Evolutionary conservation across 345 rosid species (phyloP), one percentile per base, ranked within the genome.

Genomic region (Gossypium mustelinum): DNA sequence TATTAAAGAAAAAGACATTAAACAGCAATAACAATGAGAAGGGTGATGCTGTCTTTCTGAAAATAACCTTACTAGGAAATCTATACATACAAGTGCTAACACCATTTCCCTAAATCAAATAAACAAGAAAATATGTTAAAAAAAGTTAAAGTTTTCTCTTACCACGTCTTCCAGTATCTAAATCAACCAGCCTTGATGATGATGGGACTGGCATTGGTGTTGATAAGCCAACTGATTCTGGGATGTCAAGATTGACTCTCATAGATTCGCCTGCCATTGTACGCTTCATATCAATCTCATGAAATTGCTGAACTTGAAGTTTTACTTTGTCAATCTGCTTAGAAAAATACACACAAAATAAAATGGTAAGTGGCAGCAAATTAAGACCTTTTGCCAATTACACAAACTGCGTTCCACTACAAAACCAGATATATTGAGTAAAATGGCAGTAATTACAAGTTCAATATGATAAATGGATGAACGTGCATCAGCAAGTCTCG

Each of bases 401-500:
- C 10, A 41, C 63, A 52, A 34, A 27, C 44, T 24, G 18, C 41
- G 51, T 66, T 27, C 61, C 9, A 7, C 41, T 56, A 63, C 0
- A 68, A 58, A 50, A 56, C 25, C 54, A 65, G 55, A 24, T 39
- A 18, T 20, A 27, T 10, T 1, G 12, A 78, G 58, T 29, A 41
- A 17, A 64, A 39, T 41, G 58, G 57, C 34, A 17, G 76, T 39
- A 18, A 74, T 79, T 51, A 94, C 98, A 79, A 93, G 82, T 84
- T 91, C 98, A 77, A 93, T 82, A 79, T 95, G 99, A 80, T 89
- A 86, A 18, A 91, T 88, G 14, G 99, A 93, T 60, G 98, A 89
- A 61, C 82, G 90, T 11, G 98, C 92, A 83, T 95, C 97, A n/a
- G 89, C 91, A 48, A 95, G 93, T 80, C 85, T 89, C 78, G 77